Percentiles rank a stretch among this genome's conserved stretches.
Evolutionary conservation across 768 basidiomycete genomes (phyloP).

Genomic region (Boletus reticulatus): DNA sequence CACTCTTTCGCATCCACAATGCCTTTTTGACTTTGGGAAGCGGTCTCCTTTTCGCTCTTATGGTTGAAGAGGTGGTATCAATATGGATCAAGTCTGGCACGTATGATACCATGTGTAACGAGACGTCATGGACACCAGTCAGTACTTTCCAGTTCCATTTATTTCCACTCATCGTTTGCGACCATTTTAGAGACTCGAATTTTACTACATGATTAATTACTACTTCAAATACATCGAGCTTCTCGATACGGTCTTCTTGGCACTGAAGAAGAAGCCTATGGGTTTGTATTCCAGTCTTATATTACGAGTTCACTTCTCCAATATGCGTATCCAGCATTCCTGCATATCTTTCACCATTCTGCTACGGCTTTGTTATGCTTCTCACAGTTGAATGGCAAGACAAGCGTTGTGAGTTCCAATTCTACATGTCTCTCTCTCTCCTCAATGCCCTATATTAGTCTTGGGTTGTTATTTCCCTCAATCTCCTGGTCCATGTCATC

Average conservation of each 20-base stretch:
- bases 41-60: slow-evolving; percentile 78
- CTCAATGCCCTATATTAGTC: slow-evolving; percentile 52
- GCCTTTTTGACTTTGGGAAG: slow-evolving; percentile 83
- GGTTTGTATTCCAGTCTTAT: slow-evolving; percentile 47
- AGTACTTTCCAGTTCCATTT: slow-evolving; percentile 31
- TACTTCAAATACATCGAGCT: slow-evolving; percentile 98
- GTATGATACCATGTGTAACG: slow-evolving; percentile 76
- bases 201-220: slow-evolving; percentile 99
- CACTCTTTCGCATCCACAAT: slow-evolving; percentile 90
- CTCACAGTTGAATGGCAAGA: slow-evolving; percentile 90
- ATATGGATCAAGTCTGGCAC: slow-evolving; percentile 68
- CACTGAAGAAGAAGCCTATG: slow-evolving; percentile 96
- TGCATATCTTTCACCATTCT: slow-evolving; percentile 99
- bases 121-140: slow-evolving; percentile 83
- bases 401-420: slow-evolving; percentile 73
- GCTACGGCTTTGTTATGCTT: slow-evolving; percentile 95
- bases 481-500: slow-evolving; percentile 90
- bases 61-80: slow-evolving; percentile 89
- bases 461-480: slow-evolving; percentile 92
- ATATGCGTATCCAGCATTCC: slow-evolving; percentile 60
- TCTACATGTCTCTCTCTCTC: neutral
- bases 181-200: slow-evolving; percentile 70
- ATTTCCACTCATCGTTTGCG: slow-evolving; percentile 1
- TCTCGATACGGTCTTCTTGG: slow-evolving; percentile 94
- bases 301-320: slow-evolving; percentile 2